Conservation (phyloP, 768 basidiomycete species). For the Psilocybe tampanensis region DNA sequence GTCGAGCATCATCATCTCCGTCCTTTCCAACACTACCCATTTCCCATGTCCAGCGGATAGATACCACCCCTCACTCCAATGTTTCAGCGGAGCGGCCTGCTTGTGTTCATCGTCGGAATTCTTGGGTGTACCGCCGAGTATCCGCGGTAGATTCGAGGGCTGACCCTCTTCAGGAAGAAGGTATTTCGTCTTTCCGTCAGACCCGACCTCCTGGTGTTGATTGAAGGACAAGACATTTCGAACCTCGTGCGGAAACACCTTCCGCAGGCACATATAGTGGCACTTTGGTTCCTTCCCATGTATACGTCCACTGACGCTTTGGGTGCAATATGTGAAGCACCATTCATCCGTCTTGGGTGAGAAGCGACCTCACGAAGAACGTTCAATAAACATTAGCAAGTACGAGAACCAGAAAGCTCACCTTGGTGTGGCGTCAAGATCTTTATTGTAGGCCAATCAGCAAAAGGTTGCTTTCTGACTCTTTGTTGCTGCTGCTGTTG, state of each 20-base stretch:
- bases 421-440: slow-evolving; percentile 55
- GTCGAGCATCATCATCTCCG: slow-evolving; percentile 60
- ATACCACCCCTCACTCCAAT: slow-evolving; percentile 80
- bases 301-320: slow-evolving; percentile 55
- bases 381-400: slow-evolving; percentile 4
- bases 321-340: slow-evolving; percentile 64
- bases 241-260: slow-evolving; percentile 69
- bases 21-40: slow-evolving; percentile 54
- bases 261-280: slow-evolving; percentile 63
- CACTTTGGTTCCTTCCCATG: slow-evolving; percentile 54
- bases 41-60: slow-evolving; percentile 64
- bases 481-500: slow-evolving; percentile 33
- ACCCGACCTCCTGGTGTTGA: slow-evolving; percentile 40
- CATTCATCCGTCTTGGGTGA: slow-evolving; percentile 66
- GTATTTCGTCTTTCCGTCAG: slow-evolving; percentile 53
- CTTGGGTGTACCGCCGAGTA: slow-evolving; percentile 43
- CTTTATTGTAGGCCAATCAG: slow-evolving; percentile 56
- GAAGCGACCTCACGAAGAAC: slow-evolving; percentile 45
- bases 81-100: slow-evolving; percentile 41
- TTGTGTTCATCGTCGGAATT: slow-evolving; percentile 31
- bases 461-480: slow-evolving; percentile 39
- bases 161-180: slow-evolving; percentile 74
- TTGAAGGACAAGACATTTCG: slow-evolving; percentile 50
- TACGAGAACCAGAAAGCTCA: slow-evolving; percentile 18
- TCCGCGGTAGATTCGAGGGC: slow-evolving; percentile 43